A percentile compares a stretch with the other conserved stretches of the same genome.
Evolutionary conservation across 129 eudicot genomes (phyloP).

Genomic region (Lactuca saligna): DNA sequence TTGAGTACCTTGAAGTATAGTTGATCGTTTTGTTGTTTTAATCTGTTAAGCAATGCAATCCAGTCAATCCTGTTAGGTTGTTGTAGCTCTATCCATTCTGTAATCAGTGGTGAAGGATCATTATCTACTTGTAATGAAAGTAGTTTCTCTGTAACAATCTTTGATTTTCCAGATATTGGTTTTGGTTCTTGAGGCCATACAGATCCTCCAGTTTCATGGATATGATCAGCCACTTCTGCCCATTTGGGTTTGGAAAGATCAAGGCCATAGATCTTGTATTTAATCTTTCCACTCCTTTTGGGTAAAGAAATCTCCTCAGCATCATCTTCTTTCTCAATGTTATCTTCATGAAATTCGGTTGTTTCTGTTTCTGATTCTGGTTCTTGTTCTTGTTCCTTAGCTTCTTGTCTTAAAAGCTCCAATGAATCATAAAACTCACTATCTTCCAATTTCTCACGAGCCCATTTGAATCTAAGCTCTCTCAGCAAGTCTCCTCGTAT

Average conservation of each 20-base stretch:
- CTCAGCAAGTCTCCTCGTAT: conserved; percentile 88
- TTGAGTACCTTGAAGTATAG: conserved; percentile 61
- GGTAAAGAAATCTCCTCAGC: conserved; percentile 50
- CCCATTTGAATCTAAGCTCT: conserved; percentile 95
- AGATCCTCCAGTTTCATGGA: conserved; percentile 51
- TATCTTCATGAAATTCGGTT: conserved; percentile 28
- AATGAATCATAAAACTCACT: conserved; percentile 61
- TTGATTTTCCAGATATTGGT: conserved; percentile 72
- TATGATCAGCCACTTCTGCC: conserved; percentile 74
- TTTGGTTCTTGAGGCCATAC: conserved; percentile 75
- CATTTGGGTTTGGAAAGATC: conserved; percentile 80
- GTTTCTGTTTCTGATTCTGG: conserved; percentile 5
- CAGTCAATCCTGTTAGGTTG: conserved; percentile 81
- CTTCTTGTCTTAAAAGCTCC: conserved; percentile 39
- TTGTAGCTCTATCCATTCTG: conserved; percentile 78
- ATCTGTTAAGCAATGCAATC: conserved; percentile 60
- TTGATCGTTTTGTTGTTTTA: conserved; percentile 47
- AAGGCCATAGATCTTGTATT: conserved; percentile 86
- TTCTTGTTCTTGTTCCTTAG: conserved; percentile 18
- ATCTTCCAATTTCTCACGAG: conserved; percentile 83
- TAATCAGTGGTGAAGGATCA: conserved; percentile 55
- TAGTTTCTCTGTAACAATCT: conserved; percentile 62
- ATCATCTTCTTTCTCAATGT: conserved; percentile 24
- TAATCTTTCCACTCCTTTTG: conserved; percentile 81
- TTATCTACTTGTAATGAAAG: conserved; percentile 52